Base-by-base conservation (phyloP, 441 rosid genomes). In the Caryocar brasiliense region DNA sequence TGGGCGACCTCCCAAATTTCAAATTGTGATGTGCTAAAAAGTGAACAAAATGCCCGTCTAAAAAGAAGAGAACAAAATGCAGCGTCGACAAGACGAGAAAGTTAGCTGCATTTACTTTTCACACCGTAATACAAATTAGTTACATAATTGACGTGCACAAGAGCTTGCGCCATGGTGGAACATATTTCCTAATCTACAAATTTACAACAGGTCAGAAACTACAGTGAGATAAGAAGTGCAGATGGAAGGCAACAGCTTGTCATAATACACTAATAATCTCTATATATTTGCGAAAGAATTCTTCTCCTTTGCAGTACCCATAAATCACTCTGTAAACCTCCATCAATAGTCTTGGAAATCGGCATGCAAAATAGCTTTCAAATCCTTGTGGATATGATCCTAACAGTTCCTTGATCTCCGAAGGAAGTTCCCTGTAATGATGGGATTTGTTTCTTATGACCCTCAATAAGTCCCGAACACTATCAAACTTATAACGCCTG, bases 361-460 rank as follows among this genome's bases (percentile, higher is more conserved):
- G 74, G 48, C 70, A 40, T 18, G 76, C 66, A 49, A 81, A 87
- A 56, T 85, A 87, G 26, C 62, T 50, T 37, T 85, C 83, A 35
- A 82, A 91, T 32, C 95, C 98, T 63, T 85, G 84, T 1, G 96
- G 96, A 59, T 75, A 65, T 7, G 82, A 65, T 22, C 95, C 96
- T 22, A 91, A 62, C 24, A 87, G 58, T 32, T 81, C 87, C 65
- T 83, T 80, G 14, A 87, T 65, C 41, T 81, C 91, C 57, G 34
- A 47, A 46, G 98, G 87, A 61, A 91, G 87, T 68, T 85, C 98
- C 58, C 91, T 71, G 37, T 78, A 85, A 55, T 83, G 96, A 64
- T 82, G 82, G 28, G 80, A 71, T 61, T 87, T 91, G 80, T 87
- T 91, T 40, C 98, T 51, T 56, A 87, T 73, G 13, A 82, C 93